Base-by-base conservation (phyloP, 305 asterid species). In the Coffea humblotiana region DNA sequence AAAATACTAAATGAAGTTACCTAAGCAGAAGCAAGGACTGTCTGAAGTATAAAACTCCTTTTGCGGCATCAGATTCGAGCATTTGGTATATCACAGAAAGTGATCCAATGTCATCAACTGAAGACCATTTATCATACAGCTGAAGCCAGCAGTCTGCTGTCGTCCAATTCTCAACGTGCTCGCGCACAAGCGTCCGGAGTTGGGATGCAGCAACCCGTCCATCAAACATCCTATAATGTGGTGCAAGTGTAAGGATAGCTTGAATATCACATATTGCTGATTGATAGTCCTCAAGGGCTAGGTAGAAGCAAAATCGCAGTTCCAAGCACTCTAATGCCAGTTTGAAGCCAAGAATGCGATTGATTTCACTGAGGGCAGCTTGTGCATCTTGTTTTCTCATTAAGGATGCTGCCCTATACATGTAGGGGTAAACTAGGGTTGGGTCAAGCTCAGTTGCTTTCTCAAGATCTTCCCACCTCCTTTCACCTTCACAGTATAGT, bases 141-240 rank as follows among this genome's bases (percentile, higher is more conserved):
- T 94, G 99, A 84, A 94, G 89, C 98, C 99, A 96, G 83, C 98
- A 96, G 82, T 96, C 99, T 0, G 99, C 99, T 9, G 97, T 91
- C 35, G 98, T 96, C 99, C 97, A 92, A 77, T 84, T 89, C 80
- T 92, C 98, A 15, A 94, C 97, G 87, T 96, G 98, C 82, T 94
- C 99, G 0, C 92, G 90, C 37, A 96, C 95, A 72, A 92, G 99
- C 15, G 86, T 88, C 47, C 94, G 92, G 16, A 96, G 90, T 83
- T 96, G 97, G 43, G 90, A 84, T 60, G 96, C 97, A 27, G 92
- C 90, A 65, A 92, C 98, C 72, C 95, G 88, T 71, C 98, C 98
- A 72, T 92, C 97, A 76, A 96, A 92, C 94, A 94, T 93, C 88
- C 94, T 87, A 82, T 91, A 91, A 76, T 86, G 93, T 1, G 97